Evolutionary conservation across 371 early-diverging fungal species (phyloP).

Genomic region (Apophysomyces trapeziformis): DNA sequence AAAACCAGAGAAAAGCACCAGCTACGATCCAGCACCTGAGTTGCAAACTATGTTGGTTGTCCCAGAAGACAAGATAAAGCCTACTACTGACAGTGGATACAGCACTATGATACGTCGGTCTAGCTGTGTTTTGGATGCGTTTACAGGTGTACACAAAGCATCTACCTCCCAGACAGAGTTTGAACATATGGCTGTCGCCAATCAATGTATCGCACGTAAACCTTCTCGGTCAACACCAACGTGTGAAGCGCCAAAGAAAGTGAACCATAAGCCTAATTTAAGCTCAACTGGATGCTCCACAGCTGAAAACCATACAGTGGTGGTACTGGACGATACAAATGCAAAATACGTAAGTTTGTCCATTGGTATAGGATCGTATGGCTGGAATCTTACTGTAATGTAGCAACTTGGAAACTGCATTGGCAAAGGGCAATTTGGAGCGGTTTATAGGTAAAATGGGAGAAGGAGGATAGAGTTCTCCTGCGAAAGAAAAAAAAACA

Average conservation of each 20-base stretch:
- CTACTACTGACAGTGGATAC: constrained; percentile 28
- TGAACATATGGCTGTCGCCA: background rate
- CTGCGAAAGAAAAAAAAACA: constrained; percentile 38
- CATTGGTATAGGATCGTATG: background rate
- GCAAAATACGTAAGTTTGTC: constrained; percentile 18
- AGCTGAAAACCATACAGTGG: background rate
- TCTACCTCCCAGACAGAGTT: background rate
- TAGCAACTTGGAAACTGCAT: constrained; percentile 86
- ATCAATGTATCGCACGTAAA: background rate
- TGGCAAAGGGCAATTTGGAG: constrained; percentile 88
- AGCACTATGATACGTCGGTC: constrained; percentile 22
- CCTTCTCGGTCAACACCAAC: constrained; percentile 19
- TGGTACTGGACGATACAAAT: background rate
- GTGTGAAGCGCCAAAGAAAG: constrained; percentile 3
- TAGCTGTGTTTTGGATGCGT: constrained; percentile 9
- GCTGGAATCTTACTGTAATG: background rate
- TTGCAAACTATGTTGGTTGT: background rate
- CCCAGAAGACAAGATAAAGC: constrained; percentile 1
- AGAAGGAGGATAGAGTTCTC: constrained; percentile 25
- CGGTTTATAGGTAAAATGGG: constrained; percentile 65
- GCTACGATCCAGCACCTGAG: background rate
- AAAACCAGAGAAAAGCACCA: background rate
- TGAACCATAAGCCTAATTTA: background rate
- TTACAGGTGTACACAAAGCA: background rate
- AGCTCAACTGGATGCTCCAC: background rate